Base-by-base conservation (phyloP, 2,329 filamentous ascomycete genomes). In the Spiromastix sp. region DNA sequence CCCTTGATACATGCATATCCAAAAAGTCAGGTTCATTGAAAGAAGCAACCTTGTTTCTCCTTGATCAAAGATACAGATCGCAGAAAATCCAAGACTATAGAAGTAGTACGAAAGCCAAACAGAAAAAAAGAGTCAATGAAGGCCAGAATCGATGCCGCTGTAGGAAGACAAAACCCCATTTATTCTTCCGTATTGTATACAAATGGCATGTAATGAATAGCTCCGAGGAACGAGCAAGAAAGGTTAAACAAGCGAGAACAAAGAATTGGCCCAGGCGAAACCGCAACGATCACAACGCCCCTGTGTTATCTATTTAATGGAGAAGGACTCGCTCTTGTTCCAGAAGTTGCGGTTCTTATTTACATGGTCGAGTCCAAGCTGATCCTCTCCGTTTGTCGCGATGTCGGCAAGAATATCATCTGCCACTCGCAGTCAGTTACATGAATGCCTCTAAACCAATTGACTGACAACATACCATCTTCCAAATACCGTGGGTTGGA, bases 401-500 rank as follows among this genome's bases (percentile, higher is more conserved):
- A 65, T 47, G 33, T 67, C 64, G 28, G 60, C 57, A 24, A 68
- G 54, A 17, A 68, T 57, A 40, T 69, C 61, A 39, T 66, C 63
- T 67, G 28, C 18, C 11, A 22, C n/a, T n/a, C n/a, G n/a, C n/a
- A n/a, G n/a, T n/a, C n/a, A n/a, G n/a, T 24, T 24, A n/a, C 21
- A 24, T 24, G 21, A 7, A 24, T 24, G 21, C 21, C 21, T 7
- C 21, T 7, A 24, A 24, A 24, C 7, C 21, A 7, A 24, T 7
- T 24, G 21, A n/a, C n/a, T n/a, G n/a, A 12, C 11, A 18, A 29
- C 79, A 69, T 66, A 94, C 89, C 86, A 63, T 96, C 91, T 47
- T 81, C 77, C 30, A 98, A 67, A 63, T 93, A 93, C 40, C 77
- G 72, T 17, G 86, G 81, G 52, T 81, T 85, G 25, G 81, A 77